Evolutionary conservation across 371 early-diverging fungal genomes (phyloP), one percentile per base, ranked within the genome.

Genomic region (Parasitella parasitica): DNA sequence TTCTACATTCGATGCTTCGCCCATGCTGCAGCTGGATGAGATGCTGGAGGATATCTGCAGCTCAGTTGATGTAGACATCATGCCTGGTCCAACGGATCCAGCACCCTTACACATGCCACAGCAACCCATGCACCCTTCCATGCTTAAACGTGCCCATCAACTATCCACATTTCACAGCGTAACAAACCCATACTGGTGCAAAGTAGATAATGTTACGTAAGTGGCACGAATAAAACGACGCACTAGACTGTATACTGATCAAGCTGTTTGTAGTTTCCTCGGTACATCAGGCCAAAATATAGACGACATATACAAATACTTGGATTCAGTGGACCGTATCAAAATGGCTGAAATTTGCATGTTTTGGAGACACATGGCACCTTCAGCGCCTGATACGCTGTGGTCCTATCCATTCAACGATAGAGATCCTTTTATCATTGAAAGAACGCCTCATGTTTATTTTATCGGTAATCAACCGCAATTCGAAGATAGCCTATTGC

Each of bases 341-440:
- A 73, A 78, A 30, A 73, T 95, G 77, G 91, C 93, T 4, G 86
- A 82, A 26, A 61, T 67, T 18, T 89, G 89, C 2, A 64, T 97
- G 54, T 67, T 66, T 16, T 95, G 95, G 94, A 78, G 89, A 18
- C 94, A 95, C 56, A 73, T 96, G 20, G 94, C 95, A 8, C 98
- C 98, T 0, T 88, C 95, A 9, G 89, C 93, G 0, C 98, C 98
- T 0, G 98, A 97, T 74, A 96, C 97, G 4, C 76, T 97, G 35
- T 93, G 92, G 89, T 90, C 91, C 63, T 92, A 93, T 67, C 98
- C 98, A 12, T 95, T 89, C 66, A 78, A 78, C 63, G 86, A 90
- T 52, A 67, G 64, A 8, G 98, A 97, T 61, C 97, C 98, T 1
- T 94, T 97, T 62, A 77, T 96, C 6, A 66, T 97, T 20, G 69